Base-by-base conservation (phyloP, 768 basidiomycete genomes). In the Rhizopogon vesiculosus region DNA sequence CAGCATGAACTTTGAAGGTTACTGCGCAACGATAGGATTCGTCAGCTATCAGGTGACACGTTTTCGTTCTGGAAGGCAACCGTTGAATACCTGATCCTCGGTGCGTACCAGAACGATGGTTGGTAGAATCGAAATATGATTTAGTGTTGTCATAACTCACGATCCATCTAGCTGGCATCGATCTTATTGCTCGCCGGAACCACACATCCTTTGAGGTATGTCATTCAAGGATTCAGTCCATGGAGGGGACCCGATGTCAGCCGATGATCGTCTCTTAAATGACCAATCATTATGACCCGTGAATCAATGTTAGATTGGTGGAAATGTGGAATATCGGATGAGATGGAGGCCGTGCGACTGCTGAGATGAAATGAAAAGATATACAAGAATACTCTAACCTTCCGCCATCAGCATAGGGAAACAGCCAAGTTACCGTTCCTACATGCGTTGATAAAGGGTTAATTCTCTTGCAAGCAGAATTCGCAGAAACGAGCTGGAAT, bases 121-220 rank as follows among this genome's bases (percentile, higher is more conserved):
- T 35, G 15, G 38, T 9, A 49, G 19, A 35, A 33, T 31, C 29
- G 7, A 18, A 46, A 46, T 18, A 33, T 31, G n/a, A 33, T 18
- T 35, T 13, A 35, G 13, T 35, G 45, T 18, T 18, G 18, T 7
- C 31, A 5, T 9, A 5, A 49, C 33, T 49, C 15, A 31, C 2
- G 8, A 7, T 38, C 15, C 2, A 5, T 19, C 31, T 13, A 48
- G 31, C 18, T 48, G 22, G 46, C 33, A 38, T 38, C 16, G 19
- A 49, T 49, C 91, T 13, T 93, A 95, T 77, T 65, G 89, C 92
- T 69, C 86, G 91, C 56, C 92, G 96, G 25, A 4, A 25, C 25
- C 25, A 73, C 88, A 94, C 69, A 95, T 97, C 65, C 94, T 93
- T 12, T 71, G 86, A 90, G 61, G 92, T 86, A 70, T 60, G 82